Evolutionary conservation across 2,329 filamentous ascomycete species (phyloP).

Genomic region (Beauveria pseudobassiana): DNA sequence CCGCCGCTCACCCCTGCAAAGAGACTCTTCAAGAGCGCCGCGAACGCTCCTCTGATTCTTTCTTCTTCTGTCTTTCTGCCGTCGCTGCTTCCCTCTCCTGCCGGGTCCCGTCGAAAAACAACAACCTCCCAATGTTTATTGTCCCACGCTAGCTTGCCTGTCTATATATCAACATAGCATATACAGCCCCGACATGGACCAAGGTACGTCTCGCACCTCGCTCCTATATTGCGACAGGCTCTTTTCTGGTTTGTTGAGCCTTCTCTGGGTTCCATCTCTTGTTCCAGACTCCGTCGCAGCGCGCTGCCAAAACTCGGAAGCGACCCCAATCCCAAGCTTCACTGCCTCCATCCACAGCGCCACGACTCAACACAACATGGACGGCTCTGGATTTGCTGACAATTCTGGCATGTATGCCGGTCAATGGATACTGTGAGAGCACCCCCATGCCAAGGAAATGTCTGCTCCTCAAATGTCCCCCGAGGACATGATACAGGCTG

Average conservation of each 20-base stretch:
- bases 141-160: constrained; percentile 25
- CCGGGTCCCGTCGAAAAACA: constrained; percentile 14
- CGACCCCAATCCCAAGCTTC: constrained; percentile 48
- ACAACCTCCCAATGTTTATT: constrained; percentile 33
- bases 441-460: constrained; percentile 37
- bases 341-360: constrained; percentile 50
- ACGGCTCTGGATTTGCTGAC: constrained; percentile 38
- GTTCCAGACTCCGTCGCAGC: constrained; percentile 24
- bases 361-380: constrained; percentile 41
- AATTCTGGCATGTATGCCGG: constrained; percentile 37
- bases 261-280: constrained; percentile 2
- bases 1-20: constrained; percentile 14
- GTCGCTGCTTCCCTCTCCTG: constrained; percentile 2
- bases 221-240: constrained; percentile 17
- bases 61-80: constrained; percentile 6
- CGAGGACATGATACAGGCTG: constrained; percentile 53
- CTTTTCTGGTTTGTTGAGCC: not conserved
- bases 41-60: constrained; percentile 11
- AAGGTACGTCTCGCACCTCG: constrained; percentile 22
- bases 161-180: constrained; percentile 22
- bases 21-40: constrained; percentile 8
- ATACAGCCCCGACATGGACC: constrained; percentile 24
- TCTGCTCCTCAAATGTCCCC: constrained; percentile 41
- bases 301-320: constrained; percentile 35
- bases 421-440: constrained; percentile 49